phyloP scores from a whole-genome alignment of 192 early-diverging fungal genomes.

The Globomyces pollinis-pini region DNA sequence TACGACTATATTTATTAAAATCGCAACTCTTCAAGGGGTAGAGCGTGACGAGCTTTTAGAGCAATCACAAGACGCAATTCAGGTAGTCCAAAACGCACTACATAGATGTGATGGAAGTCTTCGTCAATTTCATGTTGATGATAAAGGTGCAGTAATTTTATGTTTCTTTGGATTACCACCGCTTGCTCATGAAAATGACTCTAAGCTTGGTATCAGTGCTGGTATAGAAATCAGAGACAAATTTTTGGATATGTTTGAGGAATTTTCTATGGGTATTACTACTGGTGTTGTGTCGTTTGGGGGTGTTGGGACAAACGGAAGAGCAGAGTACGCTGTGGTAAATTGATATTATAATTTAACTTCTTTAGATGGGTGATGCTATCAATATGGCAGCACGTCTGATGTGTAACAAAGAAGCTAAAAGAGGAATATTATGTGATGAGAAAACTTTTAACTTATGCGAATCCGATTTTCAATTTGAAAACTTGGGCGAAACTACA shows the following conservation, averaged over 20 bases:
- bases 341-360: not conserved
- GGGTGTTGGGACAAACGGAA: conserved; percentile 37
- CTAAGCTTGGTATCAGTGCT: conserved; percentile 35
- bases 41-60: conserved; percentile 21
- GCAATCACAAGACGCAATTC: conserved; percentile 37
- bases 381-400: conserved; percentile 51
- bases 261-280: conserved; percentile 50
- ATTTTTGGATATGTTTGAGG: conserved; percentile 34
- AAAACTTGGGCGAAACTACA: conserved; percentile 33
- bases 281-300: conserved; percentile 46
- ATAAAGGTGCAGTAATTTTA: conserved; percentile 45
- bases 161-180: conserved; percentile 47
- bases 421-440: conserved; percentile 35
- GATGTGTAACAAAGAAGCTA: conserved; percentile 33
- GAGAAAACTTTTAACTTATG: conserved; percentile 42
- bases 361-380: conserved; percentile 53
- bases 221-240: conserved; percentile 32
- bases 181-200: conserved; percentile 46
- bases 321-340: conserved; percentile 54
- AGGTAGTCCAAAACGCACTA: conserved; percentile 32
- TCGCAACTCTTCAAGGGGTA: conserved; percentile 32
- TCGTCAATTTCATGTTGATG: conserved; percentile 48
- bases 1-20: conserved; percentile 44
- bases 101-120: conserved; percentile 34
- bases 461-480: conserved; percentile 36